Evolutionary conservation across 208 protist genomes (phyloP).

Genomic region (Leishmania gerbilli): DNA sequence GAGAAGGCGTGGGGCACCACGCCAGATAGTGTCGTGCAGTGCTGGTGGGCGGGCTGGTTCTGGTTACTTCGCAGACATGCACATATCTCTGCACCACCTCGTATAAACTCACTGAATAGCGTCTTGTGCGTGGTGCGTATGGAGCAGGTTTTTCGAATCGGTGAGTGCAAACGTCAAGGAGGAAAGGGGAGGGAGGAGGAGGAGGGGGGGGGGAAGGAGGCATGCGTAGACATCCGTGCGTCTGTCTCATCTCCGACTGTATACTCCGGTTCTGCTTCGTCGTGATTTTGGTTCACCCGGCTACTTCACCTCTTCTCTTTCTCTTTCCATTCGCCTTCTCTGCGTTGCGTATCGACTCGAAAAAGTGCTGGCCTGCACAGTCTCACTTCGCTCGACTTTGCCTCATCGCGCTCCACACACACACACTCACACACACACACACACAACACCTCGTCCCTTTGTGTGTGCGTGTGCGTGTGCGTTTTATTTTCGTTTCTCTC

Average conservation of each 20-base stretch:
- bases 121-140: not conserved
- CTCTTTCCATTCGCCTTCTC: not conserved
- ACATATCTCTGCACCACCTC: not conserved
- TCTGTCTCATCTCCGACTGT: not conserved
- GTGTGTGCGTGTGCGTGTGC: not conserved
- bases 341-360: not conserved
- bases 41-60: not conserved
- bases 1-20: not conserved
- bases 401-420: not conserved
- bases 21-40: not conserved
- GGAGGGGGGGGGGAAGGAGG: not conserved
- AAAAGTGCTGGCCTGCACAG: not conserved
- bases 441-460: not conserved
- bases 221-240: not conserved
- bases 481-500: not conserved
- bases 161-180: not conserved
- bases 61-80: not conserved
- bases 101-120: not conserved
- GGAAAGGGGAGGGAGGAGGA: too few species aligned
- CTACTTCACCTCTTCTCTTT: too few species aligned
- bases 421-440: too few species aligned
- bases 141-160: not conserved
- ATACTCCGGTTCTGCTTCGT: not conserved
- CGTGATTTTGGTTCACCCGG: not conserved
- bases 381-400: not conserved